A percentile compares a stretch with the other conserved stretches of the same genome.
Evolutionary conservation across 192 early-diverging fungal genomes (phyloP).

Genomic region (Coemansia pectinata): DNA sequence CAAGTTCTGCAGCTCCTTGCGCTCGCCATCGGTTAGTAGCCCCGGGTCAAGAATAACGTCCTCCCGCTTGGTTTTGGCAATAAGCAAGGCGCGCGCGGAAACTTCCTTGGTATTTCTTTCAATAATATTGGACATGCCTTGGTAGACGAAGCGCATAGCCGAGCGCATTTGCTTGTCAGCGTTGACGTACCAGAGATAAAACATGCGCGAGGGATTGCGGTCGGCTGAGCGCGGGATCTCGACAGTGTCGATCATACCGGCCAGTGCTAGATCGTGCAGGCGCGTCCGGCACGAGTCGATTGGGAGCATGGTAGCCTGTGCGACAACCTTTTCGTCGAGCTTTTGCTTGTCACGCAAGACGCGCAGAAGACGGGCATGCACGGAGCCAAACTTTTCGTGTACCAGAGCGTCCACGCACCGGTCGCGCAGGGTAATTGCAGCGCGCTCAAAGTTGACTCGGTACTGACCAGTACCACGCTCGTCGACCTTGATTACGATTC

Average conservation of each 20-base stretch:
- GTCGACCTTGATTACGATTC: slow-evolving; percentile 61
- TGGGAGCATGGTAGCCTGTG: slow-evolving; percentile 68
- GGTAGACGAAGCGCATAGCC: slow-evolving; percentile 57
- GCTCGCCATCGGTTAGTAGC: slow-evolving; percentile 58
- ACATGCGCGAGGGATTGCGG: slow-evolving; percentile 72
- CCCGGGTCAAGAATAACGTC: slow-evolving; percentile 61
- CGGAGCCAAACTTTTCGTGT: slow-evolving; percentile 60
- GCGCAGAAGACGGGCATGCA: slow-evolving; percentile 63
- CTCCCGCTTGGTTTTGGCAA: slow-evolving; percentile 65
- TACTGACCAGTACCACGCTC: slow-evolving; percentile 62
- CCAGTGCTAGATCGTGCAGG: slow-evolving; percentile 57
- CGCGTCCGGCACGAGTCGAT: slow-evolving; percentile 64
- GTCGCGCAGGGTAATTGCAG: slow-evolving; percentile 58
- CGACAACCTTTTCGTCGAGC: slow-evolving; percentile 71
- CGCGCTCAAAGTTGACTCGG: slow-evolving; percentile 60
- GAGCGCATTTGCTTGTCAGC: slow-evolving; percentile 55
- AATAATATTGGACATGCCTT: slow-evolving; percentile 60
- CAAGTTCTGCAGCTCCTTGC: slow-evolving; percentile 48
- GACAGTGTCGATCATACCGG: slow-evolving; percentile 55
- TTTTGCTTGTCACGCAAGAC: slow-evolving; percentile 72
- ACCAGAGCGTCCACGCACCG: slow-evolving; percentile 60
- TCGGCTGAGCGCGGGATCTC: slow-evolving; percentile 75
- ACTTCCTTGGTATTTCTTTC: slow-evolving; percentile 59
- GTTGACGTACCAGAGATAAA: slow-evolving; percentile 69
- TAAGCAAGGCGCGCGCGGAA: slow-evolving; percentile 48